Evolutionary conservation across 345 rosid genomes (phyloP), one percentile per base, ranked within the genome.

Genomic region (Euphorbia peplus): DNA sequence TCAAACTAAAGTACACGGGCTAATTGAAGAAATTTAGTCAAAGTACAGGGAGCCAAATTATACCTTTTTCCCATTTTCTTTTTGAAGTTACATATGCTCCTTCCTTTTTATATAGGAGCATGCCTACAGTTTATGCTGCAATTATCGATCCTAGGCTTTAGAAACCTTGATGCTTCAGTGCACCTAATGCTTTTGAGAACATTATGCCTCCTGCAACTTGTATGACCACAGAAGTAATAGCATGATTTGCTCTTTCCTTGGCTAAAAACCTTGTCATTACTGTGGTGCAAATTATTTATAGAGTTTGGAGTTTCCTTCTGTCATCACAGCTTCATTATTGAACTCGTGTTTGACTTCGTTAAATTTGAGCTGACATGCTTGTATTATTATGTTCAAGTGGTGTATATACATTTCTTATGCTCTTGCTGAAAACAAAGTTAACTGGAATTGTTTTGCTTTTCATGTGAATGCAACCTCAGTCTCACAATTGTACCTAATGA

Each of bases 401-500:
- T 0, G 9, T 22, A 15, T 52, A 52, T 19, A 15, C 26, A 2
- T 53, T 21, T 24, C 11, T 12, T 5, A 13, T 6, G 26, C 13
- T 44, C 13, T 32, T 35, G 12, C 28, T 21, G 10, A 22, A 25
- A 51, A n/a, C 24, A 35, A 26, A 51, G 37, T 35, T 52, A 26
- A 30, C 18, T 30, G 21, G 57, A 57, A 46, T 65, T 12, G 50
- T 21, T 39, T 1, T 30, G 19, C 42, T 51, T 64, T 39, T 5
- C 12, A 13, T 9, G 18, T 10, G 50, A 11, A 9, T 58, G 28
- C 37, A 46, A 30, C 56, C 24, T 16, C 32, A 32, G 29, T 35
- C 48, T 54, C 42, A 42, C 32, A 50, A 44, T 52, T 47, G 51
- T 48, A 60, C 51, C 32, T 63, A 12, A 48, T 52, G 37, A 69